A percentile compares a stretch with the other conserved stretches of the same genome.
phyloP scores from a whole-genome alignment of 2,329 filamentous ascomycete genomes.

The Zymoseptoria tritici region DNA sequence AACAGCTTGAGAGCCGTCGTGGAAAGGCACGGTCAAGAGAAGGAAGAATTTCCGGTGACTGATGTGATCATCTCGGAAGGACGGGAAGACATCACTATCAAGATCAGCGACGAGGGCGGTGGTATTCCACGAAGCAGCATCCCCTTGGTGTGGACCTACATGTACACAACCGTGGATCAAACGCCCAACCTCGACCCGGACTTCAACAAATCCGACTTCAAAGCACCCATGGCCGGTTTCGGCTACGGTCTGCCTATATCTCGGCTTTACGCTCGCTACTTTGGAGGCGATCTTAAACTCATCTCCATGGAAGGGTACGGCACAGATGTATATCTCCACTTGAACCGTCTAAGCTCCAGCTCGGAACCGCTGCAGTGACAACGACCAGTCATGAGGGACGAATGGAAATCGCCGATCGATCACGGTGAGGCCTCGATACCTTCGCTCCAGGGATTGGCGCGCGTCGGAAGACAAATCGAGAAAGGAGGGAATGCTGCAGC shows the following conservation, averaged over 20 bases:
- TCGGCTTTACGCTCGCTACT: conserved; percentile 89
- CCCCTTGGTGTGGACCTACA: conserved; percentile 98
- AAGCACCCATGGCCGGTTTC: conserved; percentile 97
- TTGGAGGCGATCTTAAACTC: conserved; percentile 91
- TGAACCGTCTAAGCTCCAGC: conserved; percentile 90
- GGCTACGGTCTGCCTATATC: conserved; percentile 97
- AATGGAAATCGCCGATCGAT: conserved; percentile 33
- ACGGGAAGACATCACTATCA: conserved; percentile 98
- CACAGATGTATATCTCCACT: conserved; percentile 95
- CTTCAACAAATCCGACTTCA: conserved; percentile 98
- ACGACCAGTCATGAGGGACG: conserved; percentile 81
- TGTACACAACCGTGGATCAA: conserved; percentile 98
- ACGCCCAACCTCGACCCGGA: conserved; percentile 93
- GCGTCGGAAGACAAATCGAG: conserved; percentile 25
- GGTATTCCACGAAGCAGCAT: conserved; percentile 90
- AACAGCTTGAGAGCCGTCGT: conserved; percentile 96
- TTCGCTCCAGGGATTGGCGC: conserved; percentile 48
- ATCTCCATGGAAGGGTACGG: conserved; percentile 99
- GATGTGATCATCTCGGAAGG: conserved; percentile 97
- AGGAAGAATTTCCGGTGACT: conserved; percentile 90
- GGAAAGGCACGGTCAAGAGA: conserved; percentile 88
- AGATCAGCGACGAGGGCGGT: conserved; percentile 92
- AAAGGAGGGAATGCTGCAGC: conserved; percentile 5
- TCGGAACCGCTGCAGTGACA: conserved; percentile 94
- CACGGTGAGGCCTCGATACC: conserved; percentile 13